Evolutionary conservation across 495 filamentous ascomycete genomes (phyloP).

Genomic region (Hyphodiscus hymeniophilus): DNA sequence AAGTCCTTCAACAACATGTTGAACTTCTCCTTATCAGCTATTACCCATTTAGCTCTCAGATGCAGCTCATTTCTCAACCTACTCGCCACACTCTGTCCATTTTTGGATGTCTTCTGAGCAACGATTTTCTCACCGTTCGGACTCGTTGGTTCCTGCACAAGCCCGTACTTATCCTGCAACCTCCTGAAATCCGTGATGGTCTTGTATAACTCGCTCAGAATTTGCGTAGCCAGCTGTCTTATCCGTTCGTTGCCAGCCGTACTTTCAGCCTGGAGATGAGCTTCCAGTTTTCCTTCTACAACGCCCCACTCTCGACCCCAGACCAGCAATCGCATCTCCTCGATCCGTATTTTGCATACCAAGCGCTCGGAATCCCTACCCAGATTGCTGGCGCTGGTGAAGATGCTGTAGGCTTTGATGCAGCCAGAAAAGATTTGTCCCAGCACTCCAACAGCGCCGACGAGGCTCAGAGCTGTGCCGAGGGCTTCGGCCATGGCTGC

Average conservation of each 20-base stretch:
- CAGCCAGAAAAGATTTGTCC: conserved; percentile 18
- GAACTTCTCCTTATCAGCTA: conserved; percentile 33
- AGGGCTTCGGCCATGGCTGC: conserved; percentile 9
- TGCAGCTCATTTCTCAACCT: conserved; percentile 21
- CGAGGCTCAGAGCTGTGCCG: conserved; percentile 7
- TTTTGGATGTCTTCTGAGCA: neutral
- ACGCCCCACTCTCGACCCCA: conserved; percentile 33
- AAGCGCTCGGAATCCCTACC: conserved; percentile 28
- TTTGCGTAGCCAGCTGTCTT: conserved; percentile 21
- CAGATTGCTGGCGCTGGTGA: conserved; percentile 25
- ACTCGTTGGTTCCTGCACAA: conserved; percentile 19
- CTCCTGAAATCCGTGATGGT: conserved; percentile 31
- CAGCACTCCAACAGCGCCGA: conserved; percentile 12
- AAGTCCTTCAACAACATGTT: conserved; percentile 26
- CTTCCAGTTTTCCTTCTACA: conserved; percentile 28
- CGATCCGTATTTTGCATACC: conserved; percentile 31
- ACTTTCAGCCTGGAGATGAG: conserved; percentile 20
- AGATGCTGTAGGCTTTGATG: conserved; percentile 29
- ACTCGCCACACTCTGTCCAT: conserved; percentile 1
- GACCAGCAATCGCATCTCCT: conserved; percentile 28
- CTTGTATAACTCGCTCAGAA: conserved; percentile 25
- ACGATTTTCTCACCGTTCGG: conserved; percentile 2
- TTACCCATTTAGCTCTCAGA: conserved; percentile 29
- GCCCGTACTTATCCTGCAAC: conserved; percentile 30
- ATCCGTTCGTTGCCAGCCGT: conserved; percentile 21